These are phyloP conservation scores for Vachellia pachyceras DNA, from an alignment of 306 rosid species.

Conservation along the genomic window DNA sequence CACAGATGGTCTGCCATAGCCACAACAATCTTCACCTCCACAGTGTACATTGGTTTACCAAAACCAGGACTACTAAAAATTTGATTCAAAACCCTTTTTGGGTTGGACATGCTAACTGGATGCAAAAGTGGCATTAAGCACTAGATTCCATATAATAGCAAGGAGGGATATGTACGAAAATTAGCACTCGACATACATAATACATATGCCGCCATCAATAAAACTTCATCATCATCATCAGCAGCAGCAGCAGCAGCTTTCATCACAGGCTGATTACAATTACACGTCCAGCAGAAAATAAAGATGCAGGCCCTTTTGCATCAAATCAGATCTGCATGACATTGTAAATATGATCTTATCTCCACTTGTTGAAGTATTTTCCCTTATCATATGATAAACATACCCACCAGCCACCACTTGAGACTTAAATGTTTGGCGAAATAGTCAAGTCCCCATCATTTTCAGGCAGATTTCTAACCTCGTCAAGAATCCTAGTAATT, in stretches of 20 bases:
- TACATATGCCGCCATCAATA: slow-evolving; percentile 19
- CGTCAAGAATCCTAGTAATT: slow-evolving; percentile 72
- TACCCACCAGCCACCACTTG: slow-evolving; percentile 27
- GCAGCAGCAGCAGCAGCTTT: no score
- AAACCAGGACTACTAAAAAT: neutral
- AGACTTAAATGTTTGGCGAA: slow-evolving; percentile 58
- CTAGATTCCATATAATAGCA: slow-evolving; percentile 12
- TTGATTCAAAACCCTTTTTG: neutral
- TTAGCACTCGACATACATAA: neutral
- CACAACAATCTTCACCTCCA: slow-evolving; percentile 12
- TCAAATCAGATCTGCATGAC: slow-evolving; percentile 17
- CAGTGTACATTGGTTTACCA: neutral
- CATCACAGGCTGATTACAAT: slow-evolving; percentile 21
- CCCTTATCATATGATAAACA: no score
- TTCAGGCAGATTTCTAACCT: slow-evolving; percentile 83
- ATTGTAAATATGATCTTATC: slow-evolving; percentile 17
- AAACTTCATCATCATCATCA: slow-evolving; percentile 29
- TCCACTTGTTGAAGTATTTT: slow-evolving; percentile 1
- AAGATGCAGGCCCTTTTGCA: slow-evolving; percentile 17
- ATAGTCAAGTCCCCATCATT: slow-evolving; percentile 73
- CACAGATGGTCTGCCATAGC: neutral
- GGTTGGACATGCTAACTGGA: neutral
- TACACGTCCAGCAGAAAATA: slow-evolving; percentile 29
- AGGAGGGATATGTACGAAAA: neutral
- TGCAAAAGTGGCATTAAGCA: slow-evolving; percentile 7